Base-by-base conservation (phyloP, 116 monocot genomes). In the Dioscorea cayenensis region DNA sequence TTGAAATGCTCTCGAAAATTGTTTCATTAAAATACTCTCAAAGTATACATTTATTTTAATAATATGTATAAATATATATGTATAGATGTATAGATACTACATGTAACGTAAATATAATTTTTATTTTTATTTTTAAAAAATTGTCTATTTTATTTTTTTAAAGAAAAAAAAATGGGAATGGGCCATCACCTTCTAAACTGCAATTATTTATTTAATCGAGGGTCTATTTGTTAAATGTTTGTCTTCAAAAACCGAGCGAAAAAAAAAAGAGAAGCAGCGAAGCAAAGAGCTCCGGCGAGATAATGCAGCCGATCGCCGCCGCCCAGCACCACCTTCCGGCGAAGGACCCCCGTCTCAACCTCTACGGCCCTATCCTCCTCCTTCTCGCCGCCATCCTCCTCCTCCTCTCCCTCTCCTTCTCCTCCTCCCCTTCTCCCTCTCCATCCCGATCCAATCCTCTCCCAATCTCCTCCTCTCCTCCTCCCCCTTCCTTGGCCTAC, bases 401-500 rank as follows among this genome's bases (percentile, higher is more conserved):
- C 52, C 8, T 29, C 49, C 11, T 16, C 32, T 52, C 19, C 65
- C 22, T 14, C 50, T 19, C 20, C 82, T 29, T 21, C 37, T 43
- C 14, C 69, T 32, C 59, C 66, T 61, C 65, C 55, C 6, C 28
- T 27, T 14, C 49, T 18, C 55, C 49, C n/a, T 18, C 49, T 22
- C 36, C 28, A 58, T 60, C 60, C 36, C 60, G 11, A 61, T 5
- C 13, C 61, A 66, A 6, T 36, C 28, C 70, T 60, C 35, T 49
- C 68, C 50, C 69, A 38, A 25, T 25, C 22, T 29, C 61, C 25
- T 52, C 78, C 55, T 48, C 77, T 64, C 90, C 85, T 8, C 27
- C 78, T 0, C 81, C 83, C 6, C 94, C 94, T 2, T 82, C 89
- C 67, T 61, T 95, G 69, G 92, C 89, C 21, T 95, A 82, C 82